These are phyloP conservation scores for Xylaria sp. DNA, from an alignment of 2,329 filamentous ascomycete species.

Conservation along the genomic window DNA sequence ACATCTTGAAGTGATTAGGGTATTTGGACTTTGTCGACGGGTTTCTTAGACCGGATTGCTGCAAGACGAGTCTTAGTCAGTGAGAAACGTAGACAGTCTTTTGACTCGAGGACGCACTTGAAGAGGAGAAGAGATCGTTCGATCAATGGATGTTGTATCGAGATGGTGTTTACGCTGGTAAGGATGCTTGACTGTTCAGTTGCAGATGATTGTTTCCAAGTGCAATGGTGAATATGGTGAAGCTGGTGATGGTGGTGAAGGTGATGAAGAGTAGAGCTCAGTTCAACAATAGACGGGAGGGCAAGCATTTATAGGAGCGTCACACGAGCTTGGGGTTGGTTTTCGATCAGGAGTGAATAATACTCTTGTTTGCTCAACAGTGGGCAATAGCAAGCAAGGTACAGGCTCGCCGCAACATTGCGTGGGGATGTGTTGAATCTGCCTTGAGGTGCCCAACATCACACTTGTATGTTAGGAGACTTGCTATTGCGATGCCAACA, in stretches of 20 bases:
- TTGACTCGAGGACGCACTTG: slow-evolving; percentile 16
- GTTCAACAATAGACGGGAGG: slow-evolving; percentile 37
- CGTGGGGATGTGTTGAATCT: slow-evolving; percentile 24
- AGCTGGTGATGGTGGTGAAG: slow-evolving; percentile 17
- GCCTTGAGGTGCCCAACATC: slow-evolving; percentile 27
- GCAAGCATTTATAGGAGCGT: slow-evolving; percentile 42
- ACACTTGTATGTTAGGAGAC: slow-evolving; percentile 25
- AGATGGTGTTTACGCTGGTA: slow-evolving; percentile 1
- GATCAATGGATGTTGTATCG: background rate
- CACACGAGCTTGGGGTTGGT: slow-evolving; percentile 24
- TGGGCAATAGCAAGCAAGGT: slow-evolving; percentile 25
- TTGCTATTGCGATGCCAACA: slow-evolving; percentile 23
- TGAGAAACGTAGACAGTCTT: background rate
- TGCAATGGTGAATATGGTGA: slow-evolving; percentile 3
- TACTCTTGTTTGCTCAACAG: slow-evolving; percentile 27
- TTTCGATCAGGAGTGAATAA: slow-evolving; percentile 15
- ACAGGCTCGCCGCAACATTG: slow-evolving; percentile 20
- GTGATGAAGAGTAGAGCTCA: slow-evolving; percentile 33
- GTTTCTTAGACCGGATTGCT: background rate
- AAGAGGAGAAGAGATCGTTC: slow-evolving; percentile 8
- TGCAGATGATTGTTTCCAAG: slow-evolving; percentile 6
- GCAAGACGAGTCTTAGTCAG: slow-evolving; percentile 7
- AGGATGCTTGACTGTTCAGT: slow-evolving; percentile 5
- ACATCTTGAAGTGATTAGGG: slow-evolving; percentile 39
- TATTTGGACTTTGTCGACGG: slow-evolving; percentile 8